These are phyloP conservation scores for Phytophthora hibernalis DNA, from an alignment of 352 stramenopile genomes.

Conservation along the genomic window DNA sequence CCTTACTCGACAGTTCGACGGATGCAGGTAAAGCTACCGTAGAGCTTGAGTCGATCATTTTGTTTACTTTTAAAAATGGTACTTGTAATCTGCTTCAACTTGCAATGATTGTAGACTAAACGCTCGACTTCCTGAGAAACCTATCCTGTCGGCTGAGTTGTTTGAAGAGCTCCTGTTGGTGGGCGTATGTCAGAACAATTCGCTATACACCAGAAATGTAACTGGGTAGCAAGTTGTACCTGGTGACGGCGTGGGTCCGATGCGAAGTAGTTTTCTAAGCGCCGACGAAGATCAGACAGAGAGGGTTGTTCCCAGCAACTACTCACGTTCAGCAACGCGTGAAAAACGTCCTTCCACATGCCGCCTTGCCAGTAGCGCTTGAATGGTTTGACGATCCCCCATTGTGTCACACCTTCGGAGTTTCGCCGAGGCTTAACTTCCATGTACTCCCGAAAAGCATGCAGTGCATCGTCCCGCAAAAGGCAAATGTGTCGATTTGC, in stretches of 20 bases:
- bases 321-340: conserved; percentile 73
- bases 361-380: conserved; percentile 85
- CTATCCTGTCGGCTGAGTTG: conserved; percentile 61
- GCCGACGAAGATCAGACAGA: conserved; percentile 46
- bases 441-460: conserved; percentile 91
- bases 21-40: neutral
- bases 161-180: conserved; percentile 61
- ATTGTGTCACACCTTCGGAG: conserved; percentile 38
- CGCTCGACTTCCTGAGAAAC: conserved; percentile 46
- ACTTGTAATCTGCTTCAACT: neutral
- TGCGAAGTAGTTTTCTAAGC: conserved; percentile 64
- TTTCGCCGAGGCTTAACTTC: conserved; percentile 50
- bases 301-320: conserved; percentile 76
- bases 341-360: conserved; percentile 81
- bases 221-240: conserved; percentile 31
- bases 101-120: conserved; percentile 32
- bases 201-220: neutral
- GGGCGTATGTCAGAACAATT: conserved; percentile 10
- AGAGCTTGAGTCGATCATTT: neutral
- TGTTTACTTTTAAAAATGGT: neutral
- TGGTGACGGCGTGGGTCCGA: conserved; percentile 50
- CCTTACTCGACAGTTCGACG: neutral
- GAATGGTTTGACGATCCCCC: conserved; percentile 60
- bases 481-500: conserved; percentile 88
- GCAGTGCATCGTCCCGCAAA: conserved; percentile 79